Evolutionary conservation across 169 alveolate species (phyloP).

Genomic region (Perkinsus olseni): DNA sequence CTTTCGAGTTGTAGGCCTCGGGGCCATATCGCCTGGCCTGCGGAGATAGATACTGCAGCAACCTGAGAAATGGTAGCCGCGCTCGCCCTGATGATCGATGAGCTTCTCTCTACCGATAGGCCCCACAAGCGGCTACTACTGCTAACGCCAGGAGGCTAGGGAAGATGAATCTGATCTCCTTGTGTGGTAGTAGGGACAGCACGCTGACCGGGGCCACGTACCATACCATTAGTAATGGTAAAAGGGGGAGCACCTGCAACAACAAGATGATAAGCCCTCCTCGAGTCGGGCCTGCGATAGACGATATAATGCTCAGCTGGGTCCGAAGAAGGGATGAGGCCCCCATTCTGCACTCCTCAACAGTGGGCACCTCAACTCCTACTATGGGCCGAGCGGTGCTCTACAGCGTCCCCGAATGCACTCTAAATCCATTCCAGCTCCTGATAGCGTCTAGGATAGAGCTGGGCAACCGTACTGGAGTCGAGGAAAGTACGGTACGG

Average conservation of each 20-base stretch:
- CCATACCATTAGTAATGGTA: not conserved
- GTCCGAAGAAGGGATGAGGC: not conserved
- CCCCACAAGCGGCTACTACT: slow-evolving; percentile 37
- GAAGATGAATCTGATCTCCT: slow-evolving; percentile 49
- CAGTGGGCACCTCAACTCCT: no score
- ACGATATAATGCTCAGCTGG: not conserved
- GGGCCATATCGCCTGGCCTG: not conserved
- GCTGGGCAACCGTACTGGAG: no score
- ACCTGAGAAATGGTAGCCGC: not conserved
- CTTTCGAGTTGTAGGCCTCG: not conserved
- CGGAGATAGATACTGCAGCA: not conserved
- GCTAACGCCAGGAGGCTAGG: slow-evolving; percentile 38
- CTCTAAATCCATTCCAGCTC: no score
- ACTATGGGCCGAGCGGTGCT: no score
- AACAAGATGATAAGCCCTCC: not conserved
- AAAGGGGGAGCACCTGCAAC: not conserved
- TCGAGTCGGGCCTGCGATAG: not conserved
- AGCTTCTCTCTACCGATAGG: not conserved
- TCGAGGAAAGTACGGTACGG: no score
- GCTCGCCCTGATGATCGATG: not conserved
- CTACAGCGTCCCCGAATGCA: no score
- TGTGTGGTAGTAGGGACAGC: slow-evolving; percentile 45
- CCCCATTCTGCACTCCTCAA: no score
- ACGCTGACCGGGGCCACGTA: not conserved
- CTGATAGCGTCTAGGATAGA: no score